A percentile compares a stretch with the other conserved stretches of the same genome.
phyloP scores from a whole-genome alignment of 2,329 filamentous ascomycete species.

The Metarhizium robertsii region DNA sequence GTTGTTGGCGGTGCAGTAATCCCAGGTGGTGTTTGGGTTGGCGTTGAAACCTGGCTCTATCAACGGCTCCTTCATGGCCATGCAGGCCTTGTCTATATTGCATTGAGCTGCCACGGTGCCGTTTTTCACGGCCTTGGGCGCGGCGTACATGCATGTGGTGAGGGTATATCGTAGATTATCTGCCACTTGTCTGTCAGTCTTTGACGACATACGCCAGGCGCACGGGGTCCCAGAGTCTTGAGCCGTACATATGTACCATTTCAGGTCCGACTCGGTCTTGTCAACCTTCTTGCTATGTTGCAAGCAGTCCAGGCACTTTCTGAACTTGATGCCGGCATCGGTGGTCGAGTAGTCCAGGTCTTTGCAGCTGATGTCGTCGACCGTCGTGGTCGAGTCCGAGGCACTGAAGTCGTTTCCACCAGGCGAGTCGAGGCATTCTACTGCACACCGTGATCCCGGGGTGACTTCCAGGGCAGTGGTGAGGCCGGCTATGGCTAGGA shows the following conservation, averaged over 20 bases:
- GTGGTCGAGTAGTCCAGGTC: constrained; percentile 30
- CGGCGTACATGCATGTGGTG: constrained; percentile 34
- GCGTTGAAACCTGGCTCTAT: constrained; percentile 19
- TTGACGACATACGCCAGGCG: not conserved
- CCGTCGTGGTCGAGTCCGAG: constrained; percentile 29
- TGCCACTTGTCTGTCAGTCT: constrained; percentile 11
- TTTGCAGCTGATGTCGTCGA: constrained; percentile 37
- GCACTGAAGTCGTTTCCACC: constrained; percentile 24
- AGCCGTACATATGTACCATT: constrained; percentile 38
- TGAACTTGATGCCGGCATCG: constrained; percentile 33
- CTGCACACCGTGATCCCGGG: constrained; percentile 40
- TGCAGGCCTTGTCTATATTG: constrained; percentile 30
- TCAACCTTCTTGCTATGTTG: constrained; percentile 33
- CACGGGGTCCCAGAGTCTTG: not conserved
- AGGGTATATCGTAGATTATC: constrained; percentile 42
- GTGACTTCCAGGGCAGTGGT: constrained; percentile 33
- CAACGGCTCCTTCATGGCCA: constrained; percentile 28
- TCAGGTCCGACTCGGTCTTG: constrained; percentile 29
- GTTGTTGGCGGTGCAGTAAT: constrained; percentile 33
- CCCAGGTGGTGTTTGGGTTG: constrained; percentile 18
- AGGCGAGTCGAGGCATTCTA: constrained; percentile 33
- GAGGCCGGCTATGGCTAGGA: constrained; percentile 10
- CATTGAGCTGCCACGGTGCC: constrained; percentile 31
- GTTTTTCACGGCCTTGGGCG: constrained; percentile 20
- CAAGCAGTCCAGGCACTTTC: constrained; percentile 36